Conservation (phyloP, 108 stramenopile species). For the Skeletonema menzelii region DNA sequence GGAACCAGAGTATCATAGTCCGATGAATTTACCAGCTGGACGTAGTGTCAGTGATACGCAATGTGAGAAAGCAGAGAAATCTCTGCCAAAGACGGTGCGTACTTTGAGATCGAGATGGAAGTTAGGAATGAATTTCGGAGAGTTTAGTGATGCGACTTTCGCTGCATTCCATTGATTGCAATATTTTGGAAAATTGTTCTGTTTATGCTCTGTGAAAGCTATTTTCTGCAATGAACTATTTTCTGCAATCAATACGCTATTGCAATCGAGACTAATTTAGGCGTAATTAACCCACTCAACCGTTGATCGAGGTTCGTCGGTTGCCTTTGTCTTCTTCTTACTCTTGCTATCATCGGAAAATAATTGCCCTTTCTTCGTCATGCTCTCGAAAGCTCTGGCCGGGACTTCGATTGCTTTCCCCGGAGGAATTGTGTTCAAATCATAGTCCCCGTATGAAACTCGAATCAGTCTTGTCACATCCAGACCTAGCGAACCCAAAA, state of each 20-base stretch:
- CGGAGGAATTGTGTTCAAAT: slow-evolving; percentile 77
- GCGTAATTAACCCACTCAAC: slow-evolving; percentile 40
- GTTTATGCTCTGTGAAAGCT: neutral
- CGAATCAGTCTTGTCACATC: slow-evolving; percentile 79
- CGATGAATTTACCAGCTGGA: slow-evolving; percentile 58
- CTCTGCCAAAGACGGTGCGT: slow-evolving; percentile 47
- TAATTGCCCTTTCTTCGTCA: slow-evolving; percentile 52
- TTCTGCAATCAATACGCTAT: neutral
- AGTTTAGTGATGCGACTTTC: slow-evolving; percentile 75
- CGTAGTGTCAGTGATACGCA: slow-evolving; percentile 58
- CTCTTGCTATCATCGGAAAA: slow-evolving; percentile 6
- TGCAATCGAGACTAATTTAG: neutral
- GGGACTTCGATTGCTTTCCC: slow-evolving; percentile 74
- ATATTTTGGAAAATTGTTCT: neutral
- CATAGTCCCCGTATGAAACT: slow-evolving; percentile 74
- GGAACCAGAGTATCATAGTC: slow-evolving; percentile 69
- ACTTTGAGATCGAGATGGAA: slow-evolving; percentile 62
- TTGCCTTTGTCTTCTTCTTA: neutral
- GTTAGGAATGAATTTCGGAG: slow-evolving; percentile 72
- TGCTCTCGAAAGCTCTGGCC: slow-evolving; percentile 46
- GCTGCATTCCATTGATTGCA: slow-evolving; percentile 60
- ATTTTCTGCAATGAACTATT: neutral
- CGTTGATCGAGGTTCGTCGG: neutral
- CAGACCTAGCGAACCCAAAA: slow-evolving; percentile 62
- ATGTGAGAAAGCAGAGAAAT: slow-evolving; percentile 36